A percentile compares a stretch with the other conserved stretches of the same genome.
phyloP scores from a whole-genome alignment of 176 grass and related monocot species.

The Phoenix roebelenii region DNA sequence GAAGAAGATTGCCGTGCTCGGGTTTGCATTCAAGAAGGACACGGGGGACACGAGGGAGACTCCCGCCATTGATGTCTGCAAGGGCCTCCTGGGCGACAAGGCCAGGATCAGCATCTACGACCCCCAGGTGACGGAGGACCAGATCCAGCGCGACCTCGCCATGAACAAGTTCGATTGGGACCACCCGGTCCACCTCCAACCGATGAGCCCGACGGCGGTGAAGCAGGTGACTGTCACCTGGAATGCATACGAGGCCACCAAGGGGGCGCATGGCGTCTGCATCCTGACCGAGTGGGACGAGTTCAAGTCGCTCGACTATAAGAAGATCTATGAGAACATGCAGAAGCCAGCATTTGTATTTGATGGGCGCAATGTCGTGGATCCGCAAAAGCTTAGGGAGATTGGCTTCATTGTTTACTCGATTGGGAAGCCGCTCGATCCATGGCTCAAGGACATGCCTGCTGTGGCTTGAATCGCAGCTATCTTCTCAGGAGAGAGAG shows the following conservation, averaged over 20 bases:
- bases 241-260: slow-evolving; percentile 14
- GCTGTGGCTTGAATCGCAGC: slow-evolving; percentile 7
- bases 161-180: slow-evolving; percentile 20
- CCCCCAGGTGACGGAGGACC: slow-evolving; percentile 12
- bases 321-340: slow-evolving; percentile 10
- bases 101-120: slow-evolving; percentile 10
- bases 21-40: slow-evolving; percentile 22
- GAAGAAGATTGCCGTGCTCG: slow-evolving; percentile 17
- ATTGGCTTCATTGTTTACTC: slow-evolving; percentile 20
- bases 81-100: slow-evolving; percentile 12
- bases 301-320: slow-evolving; percentile 13
- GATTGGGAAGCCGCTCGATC: slow-evolving; percentile 10
- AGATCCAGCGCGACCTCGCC: slow-evolving; percentile 18
- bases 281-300: slow-evolving; percentile 22
- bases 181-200: slow-evolving; percentile 8
- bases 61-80: slow-evolving; percentile 17
- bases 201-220: slow-evolving; percentile 6
- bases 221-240: slow-evolving; percentile 7
- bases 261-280: slow-evolving; percentile 6
- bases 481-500: too few species aligned
- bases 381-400: slow-evolving; percentile 5
- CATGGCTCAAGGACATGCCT: slow-evolving; percentile 5
- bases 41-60: slow-evolving; percentile 15
- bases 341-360: slow-evolving; percentile 19
- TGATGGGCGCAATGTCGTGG: slow-evolving; percentile 10